These are phyloP conservation scores for Aeschynomene evenia DNA, from an alignment of 306 rosid genomes.

Conservation along the genomic window DNA sequence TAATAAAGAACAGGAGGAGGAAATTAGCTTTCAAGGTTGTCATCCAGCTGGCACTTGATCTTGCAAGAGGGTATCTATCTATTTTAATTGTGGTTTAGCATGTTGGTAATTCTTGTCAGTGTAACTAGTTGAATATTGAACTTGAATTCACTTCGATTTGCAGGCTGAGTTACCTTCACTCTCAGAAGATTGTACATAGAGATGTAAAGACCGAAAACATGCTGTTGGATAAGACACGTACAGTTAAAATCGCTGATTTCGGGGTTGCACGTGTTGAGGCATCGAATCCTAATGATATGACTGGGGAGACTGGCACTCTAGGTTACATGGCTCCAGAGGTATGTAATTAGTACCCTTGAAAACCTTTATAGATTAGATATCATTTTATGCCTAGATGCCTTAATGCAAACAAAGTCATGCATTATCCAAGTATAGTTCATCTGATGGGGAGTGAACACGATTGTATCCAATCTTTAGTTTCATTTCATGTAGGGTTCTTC, in stretches of 20 bases:
- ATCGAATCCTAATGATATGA: constrained; percentile 98
- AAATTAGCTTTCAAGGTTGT: constrained; percentile 89
- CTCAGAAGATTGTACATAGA: constrained; percentile 95
- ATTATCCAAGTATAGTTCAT: constrained; percentile 15
- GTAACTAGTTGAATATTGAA: not conserved
- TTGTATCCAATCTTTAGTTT: not conserved
- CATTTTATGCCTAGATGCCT: not conserved
- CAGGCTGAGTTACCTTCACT: constrained; percentile 93
- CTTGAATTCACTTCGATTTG: constrained; percentile 34
- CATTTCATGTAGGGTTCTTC: not conserved
- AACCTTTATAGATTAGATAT: constrained; percentile 10
- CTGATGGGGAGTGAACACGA: not conserved
- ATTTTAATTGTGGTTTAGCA: constrained; percentile 29
- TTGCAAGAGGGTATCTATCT: constrained; percentile 83
- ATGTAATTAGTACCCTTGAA: constrained; percentile 15
- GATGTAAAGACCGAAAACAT: constrained; percentile 99
- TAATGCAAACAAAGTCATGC: not conserved
- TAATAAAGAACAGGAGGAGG: constrained; percentile 91
- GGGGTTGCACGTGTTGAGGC: constrained; percentile 99
- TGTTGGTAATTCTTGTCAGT: not conserved
- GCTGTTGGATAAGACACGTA: constrained; percentile 84
- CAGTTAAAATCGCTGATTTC: constrained; percentile 92
- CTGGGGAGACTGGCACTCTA: constrained; percentile 99
- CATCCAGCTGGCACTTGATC: constrained; percentile 90
- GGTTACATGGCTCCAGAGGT: constrained; percentile 99